Evolutionary conservation across 768 basidiomycete species (phyloP).

Genomic region (Kwoniella sp.): DNA sequence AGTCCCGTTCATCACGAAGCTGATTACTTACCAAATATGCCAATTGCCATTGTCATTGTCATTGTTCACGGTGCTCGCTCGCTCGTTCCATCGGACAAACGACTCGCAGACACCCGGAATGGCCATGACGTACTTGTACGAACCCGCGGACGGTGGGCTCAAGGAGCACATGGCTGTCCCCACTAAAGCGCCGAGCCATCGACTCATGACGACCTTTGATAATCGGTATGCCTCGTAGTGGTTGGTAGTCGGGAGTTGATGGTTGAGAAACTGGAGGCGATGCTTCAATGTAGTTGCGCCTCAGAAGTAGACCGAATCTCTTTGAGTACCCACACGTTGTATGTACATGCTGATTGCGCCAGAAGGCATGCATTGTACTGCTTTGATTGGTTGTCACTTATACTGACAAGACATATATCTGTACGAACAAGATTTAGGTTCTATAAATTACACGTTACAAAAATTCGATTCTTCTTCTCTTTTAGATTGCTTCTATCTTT

Average conservation of each 20-base stretch:
- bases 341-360: background rate
- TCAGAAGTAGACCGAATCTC: no score
- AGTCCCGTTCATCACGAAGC: background rate
- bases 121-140: constrained; percentile 50
- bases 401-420: background rate
- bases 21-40: constrained; percentile 4
- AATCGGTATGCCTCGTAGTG: constrained; percentile 46
- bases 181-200: constrained; percentile 39
- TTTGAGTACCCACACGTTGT: no score
- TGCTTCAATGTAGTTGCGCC: no score
- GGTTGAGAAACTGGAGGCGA: no score
- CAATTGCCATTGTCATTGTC: background rate
- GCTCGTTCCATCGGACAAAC: background rate
- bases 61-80: no score
- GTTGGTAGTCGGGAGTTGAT: no score
- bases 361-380: constrained; percentile 1
- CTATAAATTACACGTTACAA: background rate
- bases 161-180: constrained; percentile 34
- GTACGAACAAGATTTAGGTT: background rate
- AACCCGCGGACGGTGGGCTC: constrained; percentile 28
- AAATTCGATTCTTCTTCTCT: background rate
- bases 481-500: background rate
- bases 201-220: constrained; percentile 41
- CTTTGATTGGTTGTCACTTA: background rate
- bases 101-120: constrained; percentile 42